These are phyloP conservation scores for Paracorniculantispora psalliotae DNA, from an alignment of 2,329 filamentous ascomycete genomes.

Conservation along the genomic window DNA sequence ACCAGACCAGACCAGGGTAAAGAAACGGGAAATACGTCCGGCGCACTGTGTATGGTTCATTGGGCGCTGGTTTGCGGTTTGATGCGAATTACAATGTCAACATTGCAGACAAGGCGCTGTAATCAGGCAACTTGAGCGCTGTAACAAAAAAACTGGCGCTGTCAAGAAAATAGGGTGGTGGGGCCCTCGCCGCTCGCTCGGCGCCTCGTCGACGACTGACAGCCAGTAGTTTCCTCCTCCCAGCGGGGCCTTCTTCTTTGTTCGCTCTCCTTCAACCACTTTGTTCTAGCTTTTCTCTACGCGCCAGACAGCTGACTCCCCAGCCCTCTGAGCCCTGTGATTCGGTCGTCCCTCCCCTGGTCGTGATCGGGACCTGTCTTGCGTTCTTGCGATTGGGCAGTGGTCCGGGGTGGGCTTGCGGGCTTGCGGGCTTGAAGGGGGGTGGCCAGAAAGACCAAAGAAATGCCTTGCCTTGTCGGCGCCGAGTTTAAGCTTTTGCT, in stretches of 20 bases:
- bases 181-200: neutral
- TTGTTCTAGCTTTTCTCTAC: neutral
- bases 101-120: neutral
- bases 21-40: too few species aligned
- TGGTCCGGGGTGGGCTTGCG: neutral
- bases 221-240: conserved; percentile 4
- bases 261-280: neutral
- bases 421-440: too few species aligned
- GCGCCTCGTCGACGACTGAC: conserved; percentile 7
- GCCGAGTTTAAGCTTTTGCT: neutral
- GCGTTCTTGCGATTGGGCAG: neutral
- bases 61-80: neutral
- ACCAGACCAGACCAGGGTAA: neutral
- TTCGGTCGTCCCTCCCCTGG: neutral
- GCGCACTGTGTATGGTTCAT: too few species aligned
- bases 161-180: neutral
- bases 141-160: neutral
- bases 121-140: neutral
- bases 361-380: neutral
- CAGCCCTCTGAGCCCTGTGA: neutral
- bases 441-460: neutral
- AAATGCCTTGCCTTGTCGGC: neutral
- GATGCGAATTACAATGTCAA: too few species aligned
- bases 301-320: neutral
- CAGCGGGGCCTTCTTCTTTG: neutral